Evolutionary conservation across 306 rosid genomes (phyloP), one percentile per base, ranked within the genome.

Genomic region (Cajanus cajan): DNA sequence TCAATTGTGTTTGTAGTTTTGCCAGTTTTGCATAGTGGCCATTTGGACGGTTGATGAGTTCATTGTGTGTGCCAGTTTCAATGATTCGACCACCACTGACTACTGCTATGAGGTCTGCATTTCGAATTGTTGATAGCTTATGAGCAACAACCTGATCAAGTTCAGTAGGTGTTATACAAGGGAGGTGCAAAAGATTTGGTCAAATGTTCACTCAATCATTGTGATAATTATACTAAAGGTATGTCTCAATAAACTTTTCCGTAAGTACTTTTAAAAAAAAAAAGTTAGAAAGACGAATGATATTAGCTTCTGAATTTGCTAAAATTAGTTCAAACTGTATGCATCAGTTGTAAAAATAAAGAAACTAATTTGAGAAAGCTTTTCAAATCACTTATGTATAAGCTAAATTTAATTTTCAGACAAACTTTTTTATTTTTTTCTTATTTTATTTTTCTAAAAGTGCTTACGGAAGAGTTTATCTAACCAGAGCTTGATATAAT

Each of bases 61-160:
- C 92, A 55, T 81, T 73, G 81, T 90, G 99, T 21, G 93, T 85
- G 0, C 98, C 98, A 6, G 83, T 85, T 88, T 95, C 99, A 28
- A 86, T 89, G 62, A 92, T 79, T 78, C 83, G 73, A 7, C 99
- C 99, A 19, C 87, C 86, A 45, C 79, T 88, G 1, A 95, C 85
- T 33, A 90, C 97, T 5, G 96, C 98, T 37, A 95, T 93, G 31
- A 89, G 84, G 65, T 95, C 99, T 45, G 99, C 97, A 81, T 93
- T 95, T 70, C 99, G 78, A 36, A 93, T 88, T 0, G 99, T 95
- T 18, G 97, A 88, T 71, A 95, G 93, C 89, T 95, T 95, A 89
- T 95, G 99, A 2, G 98, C 97, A 81, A 95, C 92, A 69, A 95
- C 97, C 98, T 94, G 90, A 71, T 74, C 75, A 83, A 72, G 52